These are phyloP conservation scores for Mortierella sp. DNA, from an alignment of 371 early-diverging fungal genomes.

Conservation along the genomic window DNA sequence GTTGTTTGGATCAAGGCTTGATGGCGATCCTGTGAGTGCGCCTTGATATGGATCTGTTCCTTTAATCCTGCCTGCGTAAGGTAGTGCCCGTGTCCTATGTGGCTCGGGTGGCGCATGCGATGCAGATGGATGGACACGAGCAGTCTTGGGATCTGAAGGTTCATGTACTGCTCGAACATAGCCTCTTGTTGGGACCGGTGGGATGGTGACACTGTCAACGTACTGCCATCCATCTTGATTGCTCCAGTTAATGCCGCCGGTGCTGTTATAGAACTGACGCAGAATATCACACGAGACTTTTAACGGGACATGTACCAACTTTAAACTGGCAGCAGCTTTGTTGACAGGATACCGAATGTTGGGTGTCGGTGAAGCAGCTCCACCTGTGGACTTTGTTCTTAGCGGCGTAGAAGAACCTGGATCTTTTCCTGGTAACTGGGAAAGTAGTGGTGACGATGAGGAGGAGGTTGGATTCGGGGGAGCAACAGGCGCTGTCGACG, in stretches of 20 bases:
- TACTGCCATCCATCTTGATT: slow-evolving; percentile 46
- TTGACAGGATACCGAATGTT: background rate
- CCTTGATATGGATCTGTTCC: too few relatives aligned
- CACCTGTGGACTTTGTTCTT: background rate
- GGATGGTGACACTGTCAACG: slow-evolving; percentile 25
- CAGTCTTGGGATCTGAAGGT: too few relatives aligned
- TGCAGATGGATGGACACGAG: too few relatives aligned
- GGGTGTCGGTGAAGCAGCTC: too few relatives aligned
- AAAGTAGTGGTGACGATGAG: background rate
- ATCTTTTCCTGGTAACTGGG: background rate
- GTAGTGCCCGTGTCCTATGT: too few relatives aligned
- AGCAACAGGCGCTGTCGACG: background rate
- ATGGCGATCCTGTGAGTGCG: background rate
- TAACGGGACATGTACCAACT: slow-evolving; percentile 26
- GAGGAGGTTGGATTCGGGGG: background rate
- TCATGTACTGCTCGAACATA: background rate
- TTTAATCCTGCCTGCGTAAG: too few relatives aligned
- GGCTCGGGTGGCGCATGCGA: too few relatives aligned
- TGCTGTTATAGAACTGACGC: slow-evolving; percentile 31
- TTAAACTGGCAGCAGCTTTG: slow-evolving; percentile 12
- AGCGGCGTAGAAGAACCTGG: too few relatives aligned
- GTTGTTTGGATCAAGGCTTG: slow-evolving; percentile 21
- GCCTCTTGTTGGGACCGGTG: background rate
- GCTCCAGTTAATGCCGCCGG: slow-evolving; percentile 31
- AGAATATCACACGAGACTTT: slow-evolving; percentile 35